phyloP scores from a whole-genome alignment of 192 early-diverging fungal genomes.

The Coemansia reversa region DNA sequence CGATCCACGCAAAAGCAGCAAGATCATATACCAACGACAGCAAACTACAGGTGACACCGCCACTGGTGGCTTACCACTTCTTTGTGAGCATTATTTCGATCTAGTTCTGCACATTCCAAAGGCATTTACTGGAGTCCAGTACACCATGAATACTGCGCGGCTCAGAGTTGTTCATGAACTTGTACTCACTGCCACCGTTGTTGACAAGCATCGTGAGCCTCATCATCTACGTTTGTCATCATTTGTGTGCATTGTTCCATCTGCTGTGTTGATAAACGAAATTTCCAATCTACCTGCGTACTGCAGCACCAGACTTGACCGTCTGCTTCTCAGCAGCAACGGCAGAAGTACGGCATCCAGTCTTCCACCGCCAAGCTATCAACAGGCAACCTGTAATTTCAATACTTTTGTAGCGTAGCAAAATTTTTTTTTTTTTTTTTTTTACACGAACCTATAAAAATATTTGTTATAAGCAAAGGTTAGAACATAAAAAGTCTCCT shows the following conservation, averaged over 20 bases:
- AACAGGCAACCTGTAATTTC: neutral
- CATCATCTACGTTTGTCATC: conserved; percentile 35
- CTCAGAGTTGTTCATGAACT: conserved; percentile 39
- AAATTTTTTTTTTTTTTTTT: too few relatives aligned
- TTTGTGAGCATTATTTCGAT: conserved; percentile 29
- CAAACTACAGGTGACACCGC: conserved; percentile 3
- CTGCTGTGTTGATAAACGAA: conserved; percentile 11
- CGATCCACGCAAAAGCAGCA: conserved; percentile 15
- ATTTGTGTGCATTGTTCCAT: conserved; percentile 24
- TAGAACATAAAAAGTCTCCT: neutral
- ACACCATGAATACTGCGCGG: conserved; percentile 29
- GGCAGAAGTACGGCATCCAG: neutral
- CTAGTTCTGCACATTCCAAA: conserved; percentile 25
- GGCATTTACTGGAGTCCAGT: conserved; percentile 30
- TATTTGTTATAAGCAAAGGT: too few relatives aligned
- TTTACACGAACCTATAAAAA: too few relatives aligned
- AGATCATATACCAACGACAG: conserved; percentile 11
- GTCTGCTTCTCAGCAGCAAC: conserved; percentile 22
- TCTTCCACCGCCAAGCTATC: conserved; percentile 27
- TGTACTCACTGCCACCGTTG: conserved; percentile 35
- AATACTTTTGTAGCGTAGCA: neutral
- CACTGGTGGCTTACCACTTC: conserved; percentile 15
- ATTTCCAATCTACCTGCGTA: conserved; percentile 39
- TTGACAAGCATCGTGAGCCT: conserved; percentile 20
- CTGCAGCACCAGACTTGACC: conserved; percentile 17